Base-by-base conservation (phyloP, 306 rosid genomes). In the apple (Malus domestica) region DNA sequence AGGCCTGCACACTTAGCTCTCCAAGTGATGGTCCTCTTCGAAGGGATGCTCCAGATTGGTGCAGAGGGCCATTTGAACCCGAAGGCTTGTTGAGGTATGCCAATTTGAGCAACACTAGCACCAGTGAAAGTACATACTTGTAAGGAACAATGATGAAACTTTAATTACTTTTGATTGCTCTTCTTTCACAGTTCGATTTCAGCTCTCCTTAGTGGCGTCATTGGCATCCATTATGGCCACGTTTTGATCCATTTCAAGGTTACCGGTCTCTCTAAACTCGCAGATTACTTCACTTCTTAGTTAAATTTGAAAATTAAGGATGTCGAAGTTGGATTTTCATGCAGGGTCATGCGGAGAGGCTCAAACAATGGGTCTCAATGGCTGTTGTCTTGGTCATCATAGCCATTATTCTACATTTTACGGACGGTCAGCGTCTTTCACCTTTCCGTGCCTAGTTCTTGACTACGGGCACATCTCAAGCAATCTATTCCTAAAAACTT, bases 201-300 rank as follows among this genome's bases (percentile, higher is more conserved):
- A 23, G 97, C 93, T 54, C 86, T 91, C 65, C 86, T 91, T 79
- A 89, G 92, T 25, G 93, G 93, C 75, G 85, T 92, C 33, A 87
- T 93, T 42, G 97, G 98, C 42, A 86, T 93, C 85, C 97, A 93
- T 72, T 93, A 91, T 72, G 97, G 98, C 14, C 98, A 91, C 65
- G 85, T 93, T 78, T 82, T 93, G 86, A 83, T 91, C 67, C 97
- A 93, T 85, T 91, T 91, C 81, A 89, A 91, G 97, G 98, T 93
- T 82, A 63, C 75, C 74, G 15, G 35, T 12, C 15, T 38, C 51
- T 42, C n/a, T 25, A 3, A 3, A 64, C 63, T 2, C 6, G n/a
- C 7, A 58, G 49, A 3, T 20, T 22, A 66, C 11, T 73, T 8
- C 33, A 54, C 33, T 13, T 42, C 10, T 55, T 45, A 16, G 13